phyloP scores from a whole-genome alignment of 2,329 filamentous ascomycete species.

The Claviceps sp. region DNA sequence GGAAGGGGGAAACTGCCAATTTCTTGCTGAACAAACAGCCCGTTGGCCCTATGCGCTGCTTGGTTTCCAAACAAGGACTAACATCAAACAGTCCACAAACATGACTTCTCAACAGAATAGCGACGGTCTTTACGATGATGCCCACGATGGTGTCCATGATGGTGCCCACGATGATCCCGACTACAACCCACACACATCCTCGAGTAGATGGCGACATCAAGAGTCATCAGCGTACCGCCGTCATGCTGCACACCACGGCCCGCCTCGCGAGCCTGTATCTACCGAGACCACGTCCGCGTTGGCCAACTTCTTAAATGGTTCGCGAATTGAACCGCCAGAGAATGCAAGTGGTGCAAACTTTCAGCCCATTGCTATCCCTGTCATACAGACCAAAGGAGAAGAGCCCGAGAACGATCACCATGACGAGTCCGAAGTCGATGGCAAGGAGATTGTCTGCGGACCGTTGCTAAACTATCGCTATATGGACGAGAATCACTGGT shows the following conservation, averaged over 20 bases:
- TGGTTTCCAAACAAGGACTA: not conserved
- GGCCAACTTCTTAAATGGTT: slow-evolving; percentile 41
- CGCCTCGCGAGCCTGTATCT: slow-evolving; percentile 20
- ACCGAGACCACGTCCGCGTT: slow-evolving; percentile 34
- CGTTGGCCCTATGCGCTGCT: not conserved
- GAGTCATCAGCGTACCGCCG: slow-evolving; percentile 44
- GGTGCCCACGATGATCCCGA: slow-evolving; percentile 5
- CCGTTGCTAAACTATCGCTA: slow-evolving; percentile 67
- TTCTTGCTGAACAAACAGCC: not conserved
- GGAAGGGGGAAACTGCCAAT: too few species aligned
- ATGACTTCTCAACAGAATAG: slow-evolving; percentile 4
- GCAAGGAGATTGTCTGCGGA: slow-evolving; percentile 53
- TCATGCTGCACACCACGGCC: slow-evolving; percentile 25
- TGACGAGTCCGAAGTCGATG: slow-evolving; percentile 2
- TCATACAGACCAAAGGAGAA: slow-evolving; percentile 10
- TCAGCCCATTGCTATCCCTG: slow-evolving; percentile 37
- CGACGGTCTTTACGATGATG: slow-evolving; percentile 1
- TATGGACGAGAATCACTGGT: slow-evolving; percentile 62
- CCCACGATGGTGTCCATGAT: slow-evolving; percentile 2
- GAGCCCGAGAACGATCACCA: slow-evolving; percentile 3
- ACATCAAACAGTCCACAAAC: not conserved
- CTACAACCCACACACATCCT: slow-evolving; percentile 41
- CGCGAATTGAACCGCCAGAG: slow-evolving; percentile 32
- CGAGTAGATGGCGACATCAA: slow-evolving; percentile 49
- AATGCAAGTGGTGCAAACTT: slow-evolving; percentile 22